Evolutionary conservation across 1,284 basidiomycete genomes (phyloP).

Genomic region (Irpex rosettiformis): DNA sequence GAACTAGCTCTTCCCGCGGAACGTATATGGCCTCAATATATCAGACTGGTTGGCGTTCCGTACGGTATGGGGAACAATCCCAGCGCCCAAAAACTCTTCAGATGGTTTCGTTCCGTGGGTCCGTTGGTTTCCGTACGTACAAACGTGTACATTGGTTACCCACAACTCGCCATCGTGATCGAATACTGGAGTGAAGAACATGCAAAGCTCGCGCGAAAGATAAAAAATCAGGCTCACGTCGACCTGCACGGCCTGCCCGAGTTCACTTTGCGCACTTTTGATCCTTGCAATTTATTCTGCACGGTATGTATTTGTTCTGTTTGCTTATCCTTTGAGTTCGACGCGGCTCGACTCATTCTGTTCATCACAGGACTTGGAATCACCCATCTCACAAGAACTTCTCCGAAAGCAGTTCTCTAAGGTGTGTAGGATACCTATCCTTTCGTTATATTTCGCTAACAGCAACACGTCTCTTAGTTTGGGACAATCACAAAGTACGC

Average conservation of each 20-base stretch:
- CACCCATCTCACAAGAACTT: not conserved
- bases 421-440: too few relatives aligned
- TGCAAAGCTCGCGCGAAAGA: not conserved
- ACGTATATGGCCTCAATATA: constrained; percentile 4
- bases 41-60: not conserved
- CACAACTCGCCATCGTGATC: constrained; percentile 2
- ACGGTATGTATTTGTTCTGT: not conserved
- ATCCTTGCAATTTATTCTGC: not conserved
- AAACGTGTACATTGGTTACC: constrained; percentile 4
- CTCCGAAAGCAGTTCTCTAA: too few relatives aligned
- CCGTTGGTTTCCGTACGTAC: constrained; percentile 10
- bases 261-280: not conserved
- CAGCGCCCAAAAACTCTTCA: constrained; percentile 8
- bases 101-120: constrained; percentile 10
- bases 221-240: not conserved
- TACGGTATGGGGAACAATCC: not conserved
- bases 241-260: not conserved
- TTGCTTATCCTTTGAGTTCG: not conserved
- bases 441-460: too few relatives aligned
- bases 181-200: constrained; percentile 11
- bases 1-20: not conserved
- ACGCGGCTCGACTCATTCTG: not conserved
- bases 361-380: not conserved
- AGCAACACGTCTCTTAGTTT: too few relatives aligned
- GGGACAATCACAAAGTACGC: too few relatives aligned